Base-by-base conservation (phyloP, 805 yeast genomes). In the Kodamaea kaohsiungensis region DNA sequence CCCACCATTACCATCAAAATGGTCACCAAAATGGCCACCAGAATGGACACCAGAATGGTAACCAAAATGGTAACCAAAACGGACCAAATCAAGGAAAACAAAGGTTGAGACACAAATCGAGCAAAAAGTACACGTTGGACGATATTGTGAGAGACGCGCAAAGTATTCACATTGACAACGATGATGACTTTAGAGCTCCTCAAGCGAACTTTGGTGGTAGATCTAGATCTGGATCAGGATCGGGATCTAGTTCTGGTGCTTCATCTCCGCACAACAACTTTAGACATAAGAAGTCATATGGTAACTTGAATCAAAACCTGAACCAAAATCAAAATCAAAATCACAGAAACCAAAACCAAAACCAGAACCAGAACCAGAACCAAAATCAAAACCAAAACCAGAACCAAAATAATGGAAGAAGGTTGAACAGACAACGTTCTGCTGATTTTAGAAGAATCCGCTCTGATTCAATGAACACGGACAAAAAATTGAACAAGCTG, bases 121-220 rank as follows among this genome's bases (percentile, higher is more conserved):
- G 45, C 22, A 46, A 54, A 22, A 55, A 56, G 37, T 53, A 64
- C 15, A 38, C 60, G 1, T 46, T 63, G 8, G 61, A 55, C 30
- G 74, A 69, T 48, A 63, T 70, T 35, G 68, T 69, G 13, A 57
- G 58, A 19, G 75, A 69, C 56, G 61, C 71, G 37, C 60, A 58
- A 49, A 60, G 45, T 2, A 62, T 70, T 50, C 65, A 70, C 43
- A 60, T 68, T 52, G 71, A 66, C 46, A 61, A 59, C 15, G 74
- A 69, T 10, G 58, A 52, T 5, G 51, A 43, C 38, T 49, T 49
- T 30, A 25, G 48, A 15, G 47, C 52, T 3, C 52, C 52, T 3
- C 47, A 49, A 13, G 22, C 33, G 43, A 30, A 16, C 38, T 39
- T 35, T 15, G 38, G 42, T 4, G 52, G 43, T 7, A 18, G 51